Percentiles rank a stretch among this genome's conserved stretches.
phyloP scores from a whole-genome alignment of 768 basidiomycete genomes.

The Psilocybe cubensis region DNA sequence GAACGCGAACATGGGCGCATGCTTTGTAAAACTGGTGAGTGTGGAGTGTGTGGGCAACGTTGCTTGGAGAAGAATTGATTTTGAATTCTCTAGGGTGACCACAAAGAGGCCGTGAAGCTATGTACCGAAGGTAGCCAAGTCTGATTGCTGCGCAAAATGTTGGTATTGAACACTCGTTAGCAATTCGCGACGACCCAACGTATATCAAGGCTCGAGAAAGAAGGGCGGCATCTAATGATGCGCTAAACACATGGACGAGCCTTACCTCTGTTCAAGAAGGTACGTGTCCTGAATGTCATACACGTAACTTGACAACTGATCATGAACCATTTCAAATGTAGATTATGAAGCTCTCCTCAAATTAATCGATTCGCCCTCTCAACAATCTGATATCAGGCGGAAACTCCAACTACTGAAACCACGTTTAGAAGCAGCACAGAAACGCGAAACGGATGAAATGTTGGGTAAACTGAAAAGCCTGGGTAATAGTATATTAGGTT shows the following conservation, averaged over 20 bases:
- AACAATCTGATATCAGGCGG: conserved; percentile 48
- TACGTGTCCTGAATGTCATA: conserved; percentile 25
- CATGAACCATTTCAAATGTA: conserved; percentile 30
- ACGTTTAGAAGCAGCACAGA: conserved; percentile 75
- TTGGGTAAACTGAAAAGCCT: conserved; percentile 89
- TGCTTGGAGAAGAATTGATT: conserved; percentile 5
- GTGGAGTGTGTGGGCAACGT: not conserved
- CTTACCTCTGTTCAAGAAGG: conserved; percentile 86
- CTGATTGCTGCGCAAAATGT: not conserved
- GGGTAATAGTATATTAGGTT: conserved; percentile 89
- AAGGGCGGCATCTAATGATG: conserved; percentile 86
- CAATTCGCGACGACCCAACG: conserved; percentile 81
- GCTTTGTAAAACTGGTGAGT: conserved; percentile 76
- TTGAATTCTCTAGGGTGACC: conserved; percentile 56
- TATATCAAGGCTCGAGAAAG: conserved; percentile 90
- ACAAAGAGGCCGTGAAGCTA: conserved; percentile 78
- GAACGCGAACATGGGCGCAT: conserved; percentile 89
- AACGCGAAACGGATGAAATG: conserved; percentile 91
- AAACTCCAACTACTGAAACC: conserved; percentile 63
- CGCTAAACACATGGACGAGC: conserved; percentile 81
- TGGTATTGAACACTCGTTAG: conserved; percentile 38
- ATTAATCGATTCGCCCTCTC: conserved; percentile 57
- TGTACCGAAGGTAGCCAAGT: conserved; percentile 69
- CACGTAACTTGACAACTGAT: not conserved
- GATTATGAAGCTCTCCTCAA: conserved; percentile 79